A percentile compares a stretch with the other conserved stretches of the same genome.
Conservation (phyloP, 352 stramenopile genomes). For the Phytophthora pisi region DNA sequence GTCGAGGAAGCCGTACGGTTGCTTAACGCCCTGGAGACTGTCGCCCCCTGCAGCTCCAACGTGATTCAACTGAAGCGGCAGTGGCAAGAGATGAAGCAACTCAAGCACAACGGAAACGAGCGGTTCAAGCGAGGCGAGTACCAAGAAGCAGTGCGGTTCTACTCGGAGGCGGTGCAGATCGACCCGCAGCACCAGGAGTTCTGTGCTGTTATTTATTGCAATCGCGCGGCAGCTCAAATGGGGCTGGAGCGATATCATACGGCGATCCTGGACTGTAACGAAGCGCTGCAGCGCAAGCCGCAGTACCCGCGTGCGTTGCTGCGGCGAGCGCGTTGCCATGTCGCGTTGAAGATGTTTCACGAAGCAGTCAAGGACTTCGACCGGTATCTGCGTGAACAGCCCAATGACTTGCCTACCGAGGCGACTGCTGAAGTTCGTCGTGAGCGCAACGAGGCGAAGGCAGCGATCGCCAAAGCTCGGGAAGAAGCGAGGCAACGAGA, state of each 20-base stretch:
- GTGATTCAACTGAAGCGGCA: conserved; percentile 74
- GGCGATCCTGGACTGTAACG: conserved; percentile 77
- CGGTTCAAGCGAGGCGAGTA: conserved; percentile 68
- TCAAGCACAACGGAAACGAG: conserved; percentile 74
- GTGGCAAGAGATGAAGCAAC: conserved; percentile 68
- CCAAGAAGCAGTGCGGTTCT: conserved; percentile 55
- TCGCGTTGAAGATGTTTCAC: conserved; percentile 59
- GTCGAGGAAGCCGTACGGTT: conserved; percentile 60
- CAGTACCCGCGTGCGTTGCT: conserved; percentile 65
- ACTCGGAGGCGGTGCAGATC: conserved; percentile 68
- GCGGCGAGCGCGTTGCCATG: conserved; percentile 72
- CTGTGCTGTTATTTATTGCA: conserved; percentile 82
- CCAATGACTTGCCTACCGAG: conserved; percentile 24
- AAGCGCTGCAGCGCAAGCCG: conserved; percentile 66
- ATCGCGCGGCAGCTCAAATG: conserved; percentile 84
- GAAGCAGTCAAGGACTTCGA: conserved; percentile 81
- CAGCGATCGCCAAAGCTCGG: conserved; percentile 49
- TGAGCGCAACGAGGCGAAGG: conserved; percentile 58
- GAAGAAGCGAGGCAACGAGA: conserved; percentile 44
- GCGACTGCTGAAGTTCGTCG: conserved; percentile 41
- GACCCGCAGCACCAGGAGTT: conserved; percentile 76
- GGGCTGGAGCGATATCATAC: conserved; percentile 63
- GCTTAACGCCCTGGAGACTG: conserved; percentile 61
- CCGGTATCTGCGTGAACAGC: conserved; percentile 62
- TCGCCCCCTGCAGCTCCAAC: conserved; percentile 71